Conservation (phyloP, 805 yeast genomes). For the Yarrowia divulgata region DNA sequence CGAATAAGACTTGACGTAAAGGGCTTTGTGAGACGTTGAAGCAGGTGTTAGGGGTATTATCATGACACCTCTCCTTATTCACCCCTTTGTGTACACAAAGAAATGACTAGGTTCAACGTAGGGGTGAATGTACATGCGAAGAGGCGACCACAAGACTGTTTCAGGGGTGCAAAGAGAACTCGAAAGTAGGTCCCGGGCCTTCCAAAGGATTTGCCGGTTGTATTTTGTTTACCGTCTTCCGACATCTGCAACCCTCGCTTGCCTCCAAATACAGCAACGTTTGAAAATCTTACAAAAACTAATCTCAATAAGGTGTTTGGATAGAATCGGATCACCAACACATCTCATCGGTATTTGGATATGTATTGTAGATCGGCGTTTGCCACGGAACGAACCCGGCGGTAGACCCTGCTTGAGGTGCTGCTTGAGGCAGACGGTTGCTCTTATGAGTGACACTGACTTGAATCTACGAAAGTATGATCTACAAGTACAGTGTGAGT, state of each 20-base stretch:
- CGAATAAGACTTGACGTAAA: neutral
- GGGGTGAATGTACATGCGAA: slow-evolving; percentile 2
- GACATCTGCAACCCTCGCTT: neutral
- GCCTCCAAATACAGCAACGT: neutral
- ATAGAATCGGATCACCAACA: no score
- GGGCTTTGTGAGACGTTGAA: neutral
- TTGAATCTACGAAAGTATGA: no score
- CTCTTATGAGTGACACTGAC: no score
- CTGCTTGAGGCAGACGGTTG: no score
- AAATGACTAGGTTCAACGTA: slow-evolving; percentile 6
- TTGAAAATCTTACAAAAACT: neutral
- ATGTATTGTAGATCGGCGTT: no score
- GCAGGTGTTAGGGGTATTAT: no score
- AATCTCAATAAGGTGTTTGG: neutral
- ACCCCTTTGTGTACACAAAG: neutral
- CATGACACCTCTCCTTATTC: no score
- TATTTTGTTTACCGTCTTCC: neutral
- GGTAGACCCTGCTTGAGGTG: no score
- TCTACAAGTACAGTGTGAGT: no score
- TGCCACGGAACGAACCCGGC: no score
- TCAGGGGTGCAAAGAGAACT: slow-evolving; percentile 1
- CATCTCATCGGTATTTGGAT: no score
- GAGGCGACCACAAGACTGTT: neutral
- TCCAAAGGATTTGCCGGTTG: neutral
- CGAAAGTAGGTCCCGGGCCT: neutral